These are phyloP conservation scores for Sabuloglossum arenarium DNA, from an alignment of 495 filamentous ascomycete species.

Conservation along the genomic window DNA sequence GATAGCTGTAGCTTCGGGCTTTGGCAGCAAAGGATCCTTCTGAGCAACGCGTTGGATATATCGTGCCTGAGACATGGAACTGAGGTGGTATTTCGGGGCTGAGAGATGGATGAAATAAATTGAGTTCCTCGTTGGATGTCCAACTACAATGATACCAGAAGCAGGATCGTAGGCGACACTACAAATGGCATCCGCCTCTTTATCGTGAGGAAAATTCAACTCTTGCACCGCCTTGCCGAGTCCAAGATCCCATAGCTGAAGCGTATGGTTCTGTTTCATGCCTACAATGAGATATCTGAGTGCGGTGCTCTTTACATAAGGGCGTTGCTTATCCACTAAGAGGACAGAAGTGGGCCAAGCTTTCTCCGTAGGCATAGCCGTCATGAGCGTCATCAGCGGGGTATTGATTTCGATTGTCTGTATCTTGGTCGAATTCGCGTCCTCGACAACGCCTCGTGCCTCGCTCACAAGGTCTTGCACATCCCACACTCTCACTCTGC, in stretches of 20 bases:
- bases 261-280: conserved; percentile 96
- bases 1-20: conserved; percentile 82
- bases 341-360: conserved; percentile 90
- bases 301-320: conserved; percentile 68
- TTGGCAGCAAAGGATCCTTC: conserved; percentile 52
- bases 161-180: conserved; percentile 82
- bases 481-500: conserved; percentile 93
- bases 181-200: conserved; percentile 91
- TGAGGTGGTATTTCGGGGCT: conserved; percentile 71
- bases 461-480: conserved; percentile 51
- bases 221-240: conserved; percentile 90
- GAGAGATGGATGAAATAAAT: conserved; percentile 93
- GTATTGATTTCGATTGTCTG: conserved; percentile 49
- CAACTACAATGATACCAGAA: conserved; percentile 80
- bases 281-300: conserved; percentile 89
- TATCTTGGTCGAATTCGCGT: conserved; percentile 27
- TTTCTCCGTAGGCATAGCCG: conserved; percentile 61
- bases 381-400: conserved; percentile 57
- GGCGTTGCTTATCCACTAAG: conserved; percentile 84
- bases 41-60: conserved; percentile 56
- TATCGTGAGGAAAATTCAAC: conserved; percentile 86
- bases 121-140: conserved; percentile 90
- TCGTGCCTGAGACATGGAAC: conserved; percentile 60
- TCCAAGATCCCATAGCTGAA: conserved; percentile 97
- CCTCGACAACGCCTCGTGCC: conserved; percentile 22